A percentile compares a stretch with the other conserved stretches of the same genome.
phyloP scores from a whole-genome alignment of 495 filamentous ascomycete genomes.

The Aspergillus steynii region DNA sequence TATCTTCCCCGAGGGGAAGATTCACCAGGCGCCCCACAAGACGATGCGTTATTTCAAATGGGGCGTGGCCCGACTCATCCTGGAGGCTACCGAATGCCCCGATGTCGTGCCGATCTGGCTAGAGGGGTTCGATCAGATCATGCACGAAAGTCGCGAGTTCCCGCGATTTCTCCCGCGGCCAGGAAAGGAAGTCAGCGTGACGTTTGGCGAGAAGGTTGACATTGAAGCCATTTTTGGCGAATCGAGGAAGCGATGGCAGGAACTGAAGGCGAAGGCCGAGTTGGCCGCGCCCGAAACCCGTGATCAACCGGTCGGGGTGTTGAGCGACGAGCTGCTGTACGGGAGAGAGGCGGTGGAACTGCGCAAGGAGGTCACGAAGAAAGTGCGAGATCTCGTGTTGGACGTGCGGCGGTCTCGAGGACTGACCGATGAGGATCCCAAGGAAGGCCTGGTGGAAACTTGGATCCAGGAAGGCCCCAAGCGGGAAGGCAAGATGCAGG shows the following conservation, averaged over 20 bases:
- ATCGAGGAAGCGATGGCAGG: slow-evolving; percentile 66
- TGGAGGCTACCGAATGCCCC: slow-evolving; percentile 80
- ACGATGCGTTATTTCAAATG: slow-evolving; percentile 97
- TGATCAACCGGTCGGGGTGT: slow-evolving; percentile 54
- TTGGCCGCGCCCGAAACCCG: slow-evolving; percentile 30
- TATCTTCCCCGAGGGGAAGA: slow-evolving; percentile 91
- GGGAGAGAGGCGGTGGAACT: slow-evolving; percentile 73
- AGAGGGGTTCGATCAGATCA: slow-evolving; percentile 79
- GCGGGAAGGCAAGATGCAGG: slow-evolving; percentile 60
- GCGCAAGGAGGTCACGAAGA: slow-evolving; percentile 76
- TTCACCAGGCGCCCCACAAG: slow-evolving; percentile 80
- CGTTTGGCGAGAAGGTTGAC: slow-evolving; percentile 61
- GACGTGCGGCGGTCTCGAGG: slow-evolving; percentile 70
- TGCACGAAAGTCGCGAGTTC: slow-evolving; percentile 75
- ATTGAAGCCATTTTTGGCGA: slow-evolving; percentile 59
- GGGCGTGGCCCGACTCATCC: slow-evolving; percentile 85
- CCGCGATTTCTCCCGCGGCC: slow-evolving; percentile 82
- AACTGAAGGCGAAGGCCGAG: slow-evolving; percentile 52
- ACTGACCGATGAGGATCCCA: slow-evolving; percentile 76
- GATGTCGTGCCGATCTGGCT: slow-evolving; percentile 93
- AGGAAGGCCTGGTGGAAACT: slow-evolving; percentile 63
- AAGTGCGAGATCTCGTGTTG: slow-evolving; percentile 75
- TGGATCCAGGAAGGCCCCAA: slow-evolving; percentile 57
- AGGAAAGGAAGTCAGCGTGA: slow-evolving; percentile 69
- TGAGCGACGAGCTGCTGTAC: slow-evolving; percentile 69